Evolutionary conservation across 768 basidiomycete genomes (phyloP).

Genomic region (Galerina marginata): DNA sequence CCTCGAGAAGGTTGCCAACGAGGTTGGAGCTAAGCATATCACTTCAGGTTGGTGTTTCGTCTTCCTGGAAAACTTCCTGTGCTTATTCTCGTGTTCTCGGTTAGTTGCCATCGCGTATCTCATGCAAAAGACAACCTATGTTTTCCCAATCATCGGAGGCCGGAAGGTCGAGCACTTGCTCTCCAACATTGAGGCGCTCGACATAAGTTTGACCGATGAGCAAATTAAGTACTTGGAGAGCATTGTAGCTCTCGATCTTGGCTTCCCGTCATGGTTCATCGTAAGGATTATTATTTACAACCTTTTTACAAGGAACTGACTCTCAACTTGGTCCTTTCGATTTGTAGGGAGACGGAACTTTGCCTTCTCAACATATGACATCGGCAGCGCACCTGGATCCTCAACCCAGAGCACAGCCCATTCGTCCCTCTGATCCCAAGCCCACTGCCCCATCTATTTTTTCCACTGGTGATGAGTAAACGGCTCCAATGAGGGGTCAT

Average conservation of each 20-base stretch:
- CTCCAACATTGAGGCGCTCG: constrained; percentile 56
- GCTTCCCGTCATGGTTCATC: constrained; percentile 46
- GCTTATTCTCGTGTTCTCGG: neutral
- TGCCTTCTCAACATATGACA: too few relatives aligned
- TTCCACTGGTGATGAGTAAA: too few relatives aligned
- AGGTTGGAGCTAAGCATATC: constrained; percentile 53
- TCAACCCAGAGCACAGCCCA: too few relatives aligned
- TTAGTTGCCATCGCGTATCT: constrained; percentile 60
- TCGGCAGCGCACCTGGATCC: too few relatives aligned
- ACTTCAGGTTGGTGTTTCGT: constrained; percentile 41
- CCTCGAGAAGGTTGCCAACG: constrained; percentile 54
- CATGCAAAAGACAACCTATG: constrained; percentile 58
- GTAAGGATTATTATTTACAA: constrained; percentile 25
- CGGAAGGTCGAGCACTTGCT: constrained; percentile 57
- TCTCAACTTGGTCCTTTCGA: neutral
- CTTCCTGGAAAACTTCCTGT: neutral
- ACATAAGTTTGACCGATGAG: constrained; percentile 47
- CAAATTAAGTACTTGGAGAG: constrained; percentile 55
- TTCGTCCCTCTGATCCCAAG: too few relatives aligned
- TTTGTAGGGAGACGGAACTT: neutral
- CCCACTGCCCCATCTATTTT: too few relatives aligned
- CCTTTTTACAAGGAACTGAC: neutral
- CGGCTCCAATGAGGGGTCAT: too few relatives aligned
- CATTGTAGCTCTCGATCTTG: constrained; percentile 47
- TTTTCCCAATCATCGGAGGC: constrained; percentile 58